Evolutionary conservation across 257 asterid species (phyloP).

Genomic region (Oldenlandia corymbosa): DNA sequence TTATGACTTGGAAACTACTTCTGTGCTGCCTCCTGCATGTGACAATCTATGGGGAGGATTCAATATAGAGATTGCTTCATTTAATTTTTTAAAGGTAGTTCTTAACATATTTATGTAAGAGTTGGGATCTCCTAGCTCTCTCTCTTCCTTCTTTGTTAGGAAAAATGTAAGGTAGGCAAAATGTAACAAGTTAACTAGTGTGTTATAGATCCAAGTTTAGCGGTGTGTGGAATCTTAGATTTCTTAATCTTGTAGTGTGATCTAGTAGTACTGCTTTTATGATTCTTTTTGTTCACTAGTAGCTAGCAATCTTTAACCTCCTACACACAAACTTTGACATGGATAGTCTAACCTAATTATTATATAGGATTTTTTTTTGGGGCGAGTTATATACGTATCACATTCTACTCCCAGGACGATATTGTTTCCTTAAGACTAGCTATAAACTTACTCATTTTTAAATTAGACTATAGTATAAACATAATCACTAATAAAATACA

Average conservation of each 20-base stretch:
- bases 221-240: background rate
- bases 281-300: too few relatives aligned
- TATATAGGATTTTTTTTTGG: too few relatives aligned
- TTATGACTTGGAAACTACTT: conserved; percentile 29
- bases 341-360: too few relatives aligned
- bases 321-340: too few relatives aligned
- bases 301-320: too few relatives aligned
- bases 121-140: background rate
- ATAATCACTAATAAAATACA: too few relatives aligned
- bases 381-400: too few relatives aligned
- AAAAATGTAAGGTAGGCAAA: conserved; percentile 17
- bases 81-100: conserved; percentile 11
- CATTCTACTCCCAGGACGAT: too few relatives aligned
- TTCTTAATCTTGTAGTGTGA: background rate
- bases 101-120: conserved; percentile 9
- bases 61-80: conserved; percentile 13
- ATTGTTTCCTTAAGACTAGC: too few relatives aligned
- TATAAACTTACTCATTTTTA: too few relatives aligned
- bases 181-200: background rate
- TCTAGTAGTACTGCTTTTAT: background rate
- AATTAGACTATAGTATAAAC: too few relatives aligned
- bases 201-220: background rate
- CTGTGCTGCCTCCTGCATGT: conserved; percentile 39
- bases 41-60: conserved; percentile 18
- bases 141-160: conserved; percentile 3